These are phyloP conservation scores for Cladophialophora bantiana DNA, from an alignment of 2,329 filamentous ascomycete genomes.

Conservation along the genomic window DNA sequence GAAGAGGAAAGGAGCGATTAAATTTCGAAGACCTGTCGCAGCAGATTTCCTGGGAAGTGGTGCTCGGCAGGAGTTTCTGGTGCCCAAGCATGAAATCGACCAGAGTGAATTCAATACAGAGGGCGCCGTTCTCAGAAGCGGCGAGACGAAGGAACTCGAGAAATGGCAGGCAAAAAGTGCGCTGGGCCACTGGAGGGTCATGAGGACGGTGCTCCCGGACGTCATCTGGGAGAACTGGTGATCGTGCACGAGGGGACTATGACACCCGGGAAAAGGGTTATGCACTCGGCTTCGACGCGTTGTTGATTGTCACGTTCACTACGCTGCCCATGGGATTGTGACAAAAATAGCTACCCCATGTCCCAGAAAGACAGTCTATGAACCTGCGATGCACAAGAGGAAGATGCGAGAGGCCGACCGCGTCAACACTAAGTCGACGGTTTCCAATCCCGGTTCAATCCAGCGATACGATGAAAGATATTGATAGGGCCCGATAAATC, in stretches of 20 bases:
- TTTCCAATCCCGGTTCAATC: not conserved
- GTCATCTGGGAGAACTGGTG: constrained; percentile 89
- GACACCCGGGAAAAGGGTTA: not conserved
- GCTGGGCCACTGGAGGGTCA: constrained; percentile 86
- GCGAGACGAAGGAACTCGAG: constrained; percentile 70
- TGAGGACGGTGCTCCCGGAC: constrained; percentile 81
- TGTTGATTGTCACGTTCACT: no score
- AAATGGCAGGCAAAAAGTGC: constrained; percentile 79
- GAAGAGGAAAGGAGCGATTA: constrained; percentile 62
- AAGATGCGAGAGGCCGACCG: not conserved
- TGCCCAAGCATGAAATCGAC: constrained; percentile 75
- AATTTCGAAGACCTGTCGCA: constrained; percentile 70
- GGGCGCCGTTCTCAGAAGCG: constrained; percentile 64
- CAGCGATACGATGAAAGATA: not conserved
- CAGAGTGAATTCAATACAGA: constrained; percentile 52
- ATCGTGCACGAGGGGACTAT: constrained; percentile 37
- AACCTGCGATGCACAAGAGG: not conserved
- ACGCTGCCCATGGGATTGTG: no score
- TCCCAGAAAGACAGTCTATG: no score
- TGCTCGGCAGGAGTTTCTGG: constrained; percentile 72
- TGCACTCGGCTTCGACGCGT: no score
- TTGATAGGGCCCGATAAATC: not conserved
- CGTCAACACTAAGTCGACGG: not conserved
- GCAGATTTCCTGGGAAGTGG: constrained; percentile 76
- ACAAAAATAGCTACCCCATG: no score